Percentiles rank a stretch among this genome's conserved stretches.
These are phyloP conservation scores for Penicillium maclennaniae DNA, from an alignment of 495 filamentous ascomycete species.

Conservation along the genomic window DNA sequence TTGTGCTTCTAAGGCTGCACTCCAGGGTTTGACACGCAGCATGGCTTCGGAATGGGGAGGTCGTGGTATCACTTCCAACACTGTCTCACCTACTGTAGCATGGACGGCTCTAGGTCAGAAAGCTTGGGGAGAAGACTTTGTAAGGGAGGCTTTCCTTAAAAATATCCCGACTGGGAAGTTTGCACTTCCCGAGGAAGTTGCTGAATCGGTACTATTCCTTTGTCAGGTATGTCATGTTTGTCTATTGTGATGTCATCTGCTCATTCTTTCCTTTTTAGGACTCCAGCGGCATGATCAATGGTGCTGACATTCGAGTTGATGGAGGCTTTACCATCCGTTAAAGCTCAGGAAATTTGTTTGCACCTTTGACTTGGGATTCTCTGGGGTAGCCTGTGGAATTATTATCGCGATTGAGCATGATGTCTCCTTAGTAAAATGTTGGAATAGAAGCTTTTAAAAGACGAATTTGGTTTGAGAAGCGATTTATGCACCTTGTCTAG, in stretches of 20 bases:
- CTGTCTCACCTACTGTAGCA: constrained; percentile 39
- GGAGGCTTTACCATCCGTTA: constrained; percentile 39
- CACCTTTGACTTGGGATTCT: neutral
- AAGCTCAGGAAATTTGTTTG: neutral
- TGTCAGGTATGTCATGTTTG: constrained; percentile 30
- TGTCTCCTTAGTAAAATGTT: neutral
- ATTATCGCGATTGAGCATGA: neutral
- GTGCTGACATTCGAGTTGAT: constrained; percentile 42
- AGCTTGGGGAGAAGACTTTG: constrained; percentile 34
- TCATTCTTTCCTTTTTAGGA: constrained; percentile 29
- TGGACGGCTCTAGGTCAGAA: constrained; percentile 41
- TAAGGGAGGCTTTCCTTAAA: constrained; percentile 33
- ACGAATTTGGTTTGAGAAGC: too few species aligned
- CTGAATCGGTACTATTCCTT: constrained; percentile 36
- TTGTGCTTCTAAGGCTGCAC: constrained; percentile 46
- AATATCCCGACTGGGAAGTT: constrained; percentile 39
- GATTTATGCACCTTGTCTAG: too few species aligned
- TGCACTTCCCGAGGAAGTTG: constrained; percentile 42
- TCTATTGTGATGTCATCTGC: neutral
- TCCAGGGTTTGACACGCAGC: constrained; percentile 44
- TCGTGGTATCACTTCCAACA: constrained; percentile 35
- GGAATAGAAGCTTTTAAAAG: neutral
- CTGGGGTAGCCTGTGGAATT: neutral
- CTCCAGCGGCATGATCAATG: constrained; percentile 44
- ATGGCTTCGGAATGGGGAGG: constrained; percentile 46